Percentiles rank a stretch among this genome's conserved stretches.
These are phyloP conservation scores for Didymella segeticola DNA, from an alignment of 2,329 filamentous ascomycete species.

Conservation along the genomic window DNA sequence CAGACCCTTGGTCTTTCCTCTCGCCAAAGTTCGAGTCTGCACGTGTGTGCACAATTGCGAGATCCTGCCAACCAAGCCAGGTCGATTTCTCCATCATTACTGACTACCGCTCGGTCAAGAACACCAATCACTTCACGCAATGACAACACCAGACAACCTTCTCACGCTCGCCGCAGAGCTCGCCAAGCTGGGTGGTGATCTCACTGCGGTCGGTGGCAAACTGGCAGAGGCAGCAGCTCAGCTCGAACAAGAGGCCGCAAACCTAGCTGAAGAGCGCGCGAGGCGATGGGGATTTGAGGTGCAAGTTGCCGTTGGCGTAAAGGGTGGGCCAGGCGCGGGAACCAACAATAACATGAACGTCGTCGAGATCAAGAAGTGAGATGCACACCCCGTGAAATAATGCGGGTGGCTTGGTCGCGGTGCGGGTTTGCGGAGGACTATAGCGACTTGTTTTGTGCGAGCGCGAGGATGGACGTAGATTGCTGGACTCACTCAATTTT, in stretches of 20 bases:
- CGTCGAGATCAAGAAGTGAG: slow-evolving; percentile 21
- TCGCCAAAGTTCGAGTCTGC: no score
- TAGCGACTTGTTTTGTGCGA: no score
- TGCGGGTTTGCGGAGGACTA: no score
- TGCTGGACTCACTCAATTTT: no score
- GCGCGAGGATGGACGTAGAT: no score
- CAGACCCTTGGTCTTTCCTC: no score
- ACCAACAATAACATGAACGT: slow-evolving; percentile 8
- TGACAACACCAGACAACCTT: slow-evolving; percentile 31
- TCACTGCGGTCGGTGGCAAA: slow-evolving; percentile 23
- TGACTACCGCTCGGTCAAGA: not conserved
- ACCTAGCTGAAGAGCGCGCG: slow-evolving; percentile 29
- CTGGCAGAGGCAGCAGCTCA: slow-evolving; percentile 22
- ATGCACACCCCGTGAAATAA: not conserved
- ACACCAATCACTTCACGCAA: not conserved
- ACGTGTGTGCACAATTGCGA: no score
- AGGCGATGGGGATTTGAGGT: slow-evolving; percentile 34
- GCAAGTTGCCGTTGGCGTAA: slow-evolving; percentile 26
- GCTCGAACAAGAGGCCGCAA: slow-evolving; percentile 34
- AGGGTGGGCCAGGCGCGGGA: slow-evolving; percentile 10
- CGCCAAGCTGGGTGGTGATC: slow-evolving; percentile 20
- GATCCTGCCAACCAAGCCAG: no score
- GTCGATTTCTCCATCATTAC: not conserved
- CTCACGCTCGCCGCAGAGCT: slow-evolving; percentile 32
- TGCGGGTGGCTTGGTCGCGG: no score